Base-by-base conservation (phyloP, 371 early-diverging fungal genomes). In the Mucor lusitanicus region DNA sequence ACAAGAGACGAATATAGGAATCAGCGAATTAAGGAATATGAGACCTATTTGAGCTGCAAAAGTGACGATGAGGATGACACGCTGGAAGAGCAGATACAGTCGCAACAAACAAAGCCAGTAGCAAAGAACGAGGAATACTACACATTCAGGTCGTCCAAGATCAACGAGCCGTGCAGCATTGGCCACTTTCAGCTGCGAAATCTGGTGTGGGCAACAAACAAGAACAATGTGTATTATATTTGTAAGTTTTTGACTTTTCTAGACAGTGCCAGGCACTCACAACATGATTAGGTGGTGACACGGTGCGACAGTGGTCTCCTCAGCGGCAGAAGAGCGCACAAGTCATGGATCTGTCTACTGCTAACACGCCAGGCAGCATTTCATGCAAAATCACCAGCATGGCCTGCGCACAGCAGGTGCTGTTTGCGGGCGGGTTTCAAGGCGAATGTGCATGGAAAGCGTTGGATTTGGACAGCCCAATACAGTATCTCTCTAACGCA, bases 141-240 rank as follows among this genome's bases (percentile, higher is more conserved):
- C 53, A 61, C 56, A 17, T 84, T 84, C 61, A 78, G 74, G 48
- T 76, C 75, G 39, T 72, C 80, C 11, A 79, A 80, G 28, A 56
- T 81, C 13, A 68, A 65, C 30, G 76, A 78, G 28, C 71, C 64
- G 25, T 84, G 82, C 53, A 74, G 67, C 12, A 71, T 73, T 62
- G 78, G 77, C 4, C 93, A 95, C 64, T 91, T 93, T 56, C 94
- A 94, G 75, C 83, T 94, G 28, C 84, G 95, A 37, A 89, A 95
- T 67, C 74, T 93, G 42, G 67, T 95, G 12, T 88, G 84, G 77
- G 87, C 92, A 0, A 89, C 93, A 1, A 88, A 82, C 71, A 89
- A 88, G 59, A 89, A 92, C 71, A 87, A 88, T 58, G 80, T 92
- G 9, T 92, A 81, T 61, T 92, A 89, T 68, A 79, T 83, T 17